Percentiles rank a stretch among this genome's conserved stretches.
Evolutionary conservation across 805 yeast genomes (phyloP).

Genomic region (Zygoascus tannicola): DNA sequence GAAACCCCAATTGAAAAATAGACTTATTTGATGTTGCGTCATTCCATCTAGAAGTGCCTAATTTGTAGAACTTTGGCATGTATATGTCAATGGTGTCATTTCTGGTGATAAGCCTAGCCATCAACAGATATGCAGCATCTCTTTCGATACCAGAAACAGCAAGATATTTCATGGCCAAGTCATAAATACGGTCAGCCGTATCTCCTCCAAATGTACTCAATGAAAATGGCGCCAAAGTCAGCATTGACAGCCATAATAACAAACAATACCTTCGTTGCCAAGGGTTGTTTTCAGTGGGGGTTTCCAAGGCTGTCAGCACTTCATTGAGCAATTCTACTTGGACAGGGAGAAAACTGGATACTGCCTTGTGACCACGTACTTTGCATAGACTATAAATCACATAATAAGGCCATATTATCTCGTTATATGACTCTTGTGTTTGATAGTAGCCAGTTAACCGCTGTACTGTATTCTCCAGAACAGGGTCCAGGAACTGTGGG

Average conservation of each 20-base stretch:
- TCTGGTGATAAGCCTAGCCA: conserved; percentile 48
- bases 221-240: conserved; percentile 68
- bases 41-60: neutral
- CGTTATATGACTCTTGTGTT: neutral
- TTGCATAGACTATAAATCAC: conserved; percentile 54
- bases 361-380: conserved; percentile 54
- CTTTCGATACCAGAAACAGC: conserved; percentile 48
- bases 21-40: neutral
- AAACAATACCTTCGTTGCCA: conserved; percentile 45
- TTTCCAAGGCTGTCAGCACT: conserved; percentile 26
- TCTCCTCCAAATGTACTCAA: conserved; percentile 34
- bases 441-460: neutral
- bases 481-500: conserved; percentile 21
- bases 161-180: conserved; percentile 29
- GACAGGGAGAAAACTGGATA: conserved; percentile 51
- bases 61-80: conserved; percentile 23
- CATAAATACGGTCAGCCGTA: conserved; percentile 29
- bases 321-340: conserved; percentile 43
- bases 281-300: conserved; percentile 5
- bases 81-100: conserved; percentile 31
- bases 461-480: conserved; percentile 4
- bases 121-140: conserved; percentile 41
- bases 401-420: conserved; percentile 19
- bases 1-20: conserved; percentile 30
- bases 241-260: conserved; percentile 62